Percentiles rank a stretch among this genome's conserved stretches.
phyloP scores from a whole-genome alignment of 179 eudicot genomes.

The Carnegiea gigantea region DNA sequence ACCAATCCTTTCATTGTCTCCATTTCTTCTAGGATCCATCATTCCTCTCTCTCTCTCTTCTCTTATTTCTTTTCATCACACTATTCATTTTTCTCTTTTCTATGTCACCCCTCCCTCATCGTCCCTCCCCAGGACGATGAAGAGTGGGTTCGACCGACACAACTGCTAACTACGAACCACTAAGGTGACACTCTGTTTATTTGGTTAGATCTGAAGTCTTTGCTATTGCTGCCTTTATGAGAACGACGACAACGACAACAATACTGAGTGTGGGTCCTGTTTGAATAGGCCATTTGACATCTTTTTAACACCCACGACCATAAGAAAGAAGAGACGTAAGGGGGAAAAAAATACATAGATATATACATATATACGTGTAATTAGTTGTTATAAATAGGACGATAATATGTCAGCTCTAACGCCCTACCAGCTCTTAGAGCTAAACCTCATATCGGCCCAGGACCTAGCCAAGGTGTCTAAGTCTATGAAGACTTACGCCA shows the following conservation, averaged over 20 bases:
- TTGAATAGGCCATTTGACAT: background rate
- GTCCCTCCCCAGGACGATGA: constrained; percentile 36
- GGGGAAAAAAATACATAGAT: background rate
- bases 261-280: background rate
- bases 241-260: background rate
- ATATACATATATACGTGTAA: background rate
- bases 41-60: background rate
- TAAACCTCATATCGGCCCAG: constrained; percentile 53
- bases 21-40: background rate
- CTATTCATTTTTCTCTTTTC: background rate
- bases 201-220: background rate
- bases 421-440: constrained; percentile 45
- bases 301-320: background rate
- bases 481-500: constrained; percentile 45
- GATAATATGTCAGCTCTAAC: constrained; percentile 19
- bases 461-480: constrained; percentile 43
- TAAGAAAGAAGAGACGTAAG: background rate
- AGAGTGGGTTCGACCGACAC: constrained; percentile 27
- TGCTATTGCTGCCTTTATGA: background rate
- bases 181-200: background rate
- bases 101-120: constrained; percentile 38
- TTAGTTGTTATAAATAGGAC: background rate
- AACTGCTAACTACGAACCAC: background rate
- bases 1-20: constrained; percentile 1
- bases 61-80: background rate